phyloP scores from a whole-genome alignment of 2,329 filamentous ascomycete genomes.

The Epichloe uncinata region DNA sequence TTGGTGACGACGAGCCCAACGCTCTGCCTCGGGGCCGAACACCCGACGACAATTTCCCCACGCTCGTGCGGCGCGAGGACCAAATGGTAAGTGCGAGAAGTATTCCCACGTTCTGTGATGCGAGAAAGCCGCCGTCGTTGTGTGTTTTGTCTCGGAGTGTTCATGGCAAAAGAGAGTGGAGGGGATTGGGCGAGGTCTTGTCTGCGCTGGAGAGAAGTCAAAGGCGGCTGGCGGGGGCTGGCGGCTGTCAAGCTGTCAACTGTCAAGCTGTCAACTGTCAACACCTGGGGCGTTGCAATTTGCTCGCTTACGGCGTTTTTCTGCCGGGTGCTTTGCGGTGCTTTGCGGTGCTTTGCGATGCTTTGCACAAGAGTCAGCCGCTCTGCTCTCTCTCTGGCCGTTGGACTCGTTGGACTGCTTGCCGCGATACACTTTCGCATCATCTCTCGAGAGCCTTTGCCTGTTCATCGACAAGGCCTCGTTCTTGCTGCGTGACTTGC shows the following conservation, averaged over 20 bases:
- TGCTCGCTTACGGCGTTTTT: background rate
- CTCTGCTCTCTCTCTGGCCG: background rate
- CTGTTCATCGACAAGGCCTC: background rate
- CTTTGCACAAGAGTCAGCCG: background rate
- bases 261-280: background rate
- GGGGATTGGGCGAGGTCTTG: background rate
- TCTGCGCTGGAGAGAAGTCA: background rate
- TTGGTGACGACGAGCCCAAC: constrained; percentile 63
- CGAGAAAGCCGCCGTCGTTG: background rate
- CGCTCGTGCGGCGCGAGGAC: constrained; percentile 54
- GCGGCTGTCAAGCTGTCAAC: background rate
- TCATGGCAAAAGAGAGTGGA: background rate
- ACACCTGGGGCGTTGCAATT: background rate
- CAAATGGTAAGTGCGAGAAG: constrained; percentile 34
- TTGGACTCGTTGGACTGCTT: background rate
- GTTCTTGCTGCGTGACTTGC: background rate
- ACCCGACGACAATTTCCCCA: constrained; percentile 77
- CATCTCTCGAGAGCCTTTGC: background rate
- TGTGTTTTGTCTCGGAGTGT: too few species aligned
- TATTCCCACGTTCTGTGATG: background rate
- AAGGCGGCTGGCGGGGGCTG: constrained; percentile 1
- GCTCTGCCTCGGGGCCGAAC: constrained; percentile 34
- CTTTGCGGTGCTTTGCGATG: too few species aligned
- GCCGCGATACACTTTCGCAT: background rate
- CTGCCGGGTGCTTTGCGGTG: background rate